A percentile compares a stretch with the other conserved stretches of the same genome.
phyloP scores from a whole-genome alignment of 2,329 filamentous ascomycete genomes.

The Colletotrichum kahawae region DNA sequence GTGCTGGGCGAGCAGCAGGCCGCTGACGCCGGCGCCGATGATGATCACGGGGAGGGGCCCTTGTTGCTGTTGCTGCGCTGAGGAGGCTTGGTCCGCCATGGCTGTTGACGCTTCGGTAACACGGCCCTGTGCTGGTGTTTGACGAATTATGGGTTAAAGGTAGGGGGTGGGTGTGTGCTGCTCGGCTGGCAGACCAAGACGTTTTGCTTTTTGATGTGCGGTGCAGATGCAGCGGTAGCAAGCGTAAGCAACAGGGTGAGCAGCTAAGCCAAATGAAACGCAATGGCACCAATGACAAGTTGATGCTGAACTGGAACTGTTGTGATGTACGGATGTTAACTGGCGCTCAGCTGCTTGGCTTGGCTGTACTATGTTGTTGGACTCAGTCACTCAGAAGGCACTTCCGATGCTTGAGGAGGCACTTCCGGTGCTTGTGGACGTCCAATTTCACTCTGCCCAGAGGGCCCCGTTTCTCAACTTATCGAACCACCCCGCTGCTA shows the following conservation, averaged over 20 bases:
- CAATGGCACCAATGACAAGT: not conserved
- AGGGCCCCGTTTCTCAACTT: not conserved
- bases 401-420: not conserved
- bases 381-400: not conserved
- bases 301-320: not conserved
- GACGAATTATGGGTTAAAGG: not conserved
- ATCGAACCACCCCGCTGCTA: not conserved
- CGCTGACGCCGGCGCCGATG: conserved; percentile 41
- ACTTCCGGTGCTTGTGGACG: not conserved
- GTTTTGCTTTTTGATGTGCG: not conserved
- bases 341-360: not conserved
- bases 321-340: not conserved
- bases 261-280: not conserved
- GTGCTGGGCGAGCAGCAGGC: conserved; percentile 40
- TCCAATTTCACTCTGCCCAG: not conserved
- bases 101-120: not conserved
- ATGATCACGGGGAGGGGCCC: conserved; percentile 34
- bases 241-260: not conserved
- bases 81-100: not conserved
- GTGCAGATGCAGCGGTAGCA: not conserved
- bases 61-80: not conserved
- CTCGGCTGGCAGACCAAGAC: not conserved
- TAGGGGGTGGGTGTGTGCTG: not conserved
- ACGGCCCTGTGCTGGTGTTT: not conserved
- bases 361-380: not conserved